Base-by-base conservation (phyloP, 805 yeast species). In the Kodamaea restingae region DNA sequence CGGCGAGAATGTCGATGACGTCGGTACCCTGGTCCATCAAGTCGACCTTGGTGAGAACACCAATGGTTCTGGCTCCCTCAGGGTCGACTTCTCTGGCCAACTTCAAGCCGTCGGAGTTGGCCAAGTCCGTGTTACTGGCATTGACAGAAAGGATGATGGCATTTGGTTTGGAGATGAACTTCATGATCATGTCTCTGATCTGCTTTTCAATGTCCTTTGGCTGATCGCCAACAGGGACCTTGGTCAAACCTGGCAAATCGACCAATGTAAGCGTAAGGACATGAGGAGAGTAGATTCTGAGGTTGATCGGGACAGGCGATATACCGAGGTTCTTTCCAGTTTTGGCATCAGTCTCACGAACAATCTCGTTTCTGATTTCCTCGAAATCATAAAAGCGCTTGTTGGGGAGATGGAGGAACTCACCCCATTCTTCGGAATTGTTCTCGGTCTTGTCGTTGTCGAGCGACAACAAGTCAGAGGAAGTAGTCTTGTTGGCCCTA, bases 171-270 rank as follows among this genome's bases (percentile, higher is more conserved):
- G 96, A 83, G 49, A 93, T 90, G 59, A 84, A 93, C 63, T 88
- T 90, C 75, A 93, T 73, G 35, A 93, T 72, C 88, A 93, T 83
- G 48, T 88, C 95, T 56, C 88, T 81, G 55, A 93, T 93, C 66
- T 88, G 97, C 48, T 76, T 80, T 68, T 93, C 98, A 49, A 93
- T 93, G 63, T 93, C 98, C 54, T 85, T 84, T 40, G 98, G 98
- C 66, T 93, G 98, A 66, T 93, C 98, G 36, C 98, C 98, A 40
- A 93, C 96, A 3, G 98, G 98, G 27, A 93, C 98, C 61, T 93
- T 93, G 29, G 98, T 93, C 55, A 93, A 76, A 44, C 98, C 98
- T 7, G 98, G 98, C 55, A 93, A 75, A 67, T 93, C 98, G 29
- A 93, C 97, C 53, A 93, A 75, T 6, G 98, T 93, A 59, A 91